Percentiles rank a stretch among this genome's conserved stretches.
These are phyloP conservation scores for Starmerella scarabaei DNA, from an alignment of 805 yeast species.

Conservation along the genomic window DNA sequence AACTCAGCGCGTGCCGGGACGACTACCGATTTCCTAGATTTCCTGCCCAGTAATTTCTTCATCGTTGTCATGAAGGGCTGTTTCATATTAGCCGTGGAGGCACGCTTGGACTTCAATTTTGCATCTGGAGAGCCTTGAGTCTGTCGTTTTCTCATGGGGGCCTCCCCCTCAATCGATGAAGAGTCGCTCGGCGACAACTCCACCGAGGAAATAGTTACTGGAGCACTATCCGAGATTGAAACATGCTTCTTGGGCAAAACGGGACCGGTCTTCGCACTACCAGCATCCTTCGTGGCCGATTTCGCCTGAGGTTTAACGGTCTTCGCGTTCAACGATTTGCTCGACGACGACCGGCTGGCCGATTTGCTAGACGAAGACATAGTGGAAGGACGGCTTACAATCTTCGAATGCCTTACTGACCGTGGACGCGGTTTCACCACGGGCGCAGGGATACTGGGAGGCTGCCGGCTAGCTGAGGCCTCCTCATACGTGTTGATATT, in stretches of 20 bases:
- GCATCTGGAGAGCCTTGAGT: no score
- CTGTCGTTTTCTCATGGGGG: no score
- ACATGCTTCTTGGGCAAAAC: background rate
- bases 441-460: conserved; percentile 8
- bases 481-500: conserved; percentile 4
- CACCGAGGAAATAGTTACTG: no score
- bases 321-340: background rate
- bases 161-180: no score
- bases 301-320: background rate
- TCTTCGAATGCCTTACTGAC: background rate
- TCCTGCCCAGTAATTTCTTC: conserved; percentile 5
- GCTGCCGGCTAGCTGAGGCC: conserved; percentile 1
- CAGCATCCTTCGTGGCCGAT: no score
- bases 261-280: background rate
- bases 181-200: no score
- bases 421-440: background rate
- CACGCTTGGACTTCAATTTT: background rate
- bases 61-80: background rate
- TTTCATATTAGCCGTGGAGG: background rate
- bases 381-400: background rate
- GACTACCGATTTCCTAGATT: background rate
- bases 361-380: background rate
- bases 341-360: background rate
- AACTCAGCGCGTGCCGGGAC: no score
- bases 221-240: no score